Evolutionary conservation across 805 yeast genomes (phyloP), one percentile per base, ranked within the genome.

Genomic region (Diddensiella caesifluorescens): DNA sequence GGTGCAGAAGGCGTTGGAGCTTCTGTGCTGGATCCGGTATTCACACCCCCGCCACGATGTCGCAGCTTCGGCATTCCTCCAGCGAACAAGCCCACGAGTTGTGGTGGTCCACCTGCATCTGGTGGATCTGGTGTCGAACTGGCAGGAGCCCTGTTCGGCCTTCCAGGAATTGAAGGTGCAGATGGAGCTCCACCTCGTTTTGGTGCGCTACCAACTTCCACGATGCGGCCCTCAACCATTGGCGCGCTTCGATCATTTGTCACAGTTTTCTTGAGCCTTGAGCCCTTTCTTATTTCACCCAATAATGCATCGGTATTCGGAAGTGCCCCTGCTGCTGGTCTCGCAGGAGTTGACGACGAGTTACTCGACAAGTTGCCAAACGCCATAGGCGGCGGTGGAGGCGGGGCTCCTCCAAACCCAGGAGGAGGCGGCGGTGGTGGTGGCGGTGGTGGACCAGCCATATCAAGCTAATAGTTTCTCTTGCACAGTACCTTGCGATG

Each of bases 241-340:
- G 89, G 86, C 0, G 73, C 75, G 44, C 83, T 75, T 64, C 95
- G 64, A 68, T 76, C 80, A 63, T 74, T 65, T 48, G 97, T 74
- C 48, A 56, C 61, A 1, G 85, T 77, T 48, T 81, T 79, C 55
- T 78, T 80, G 42, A 82, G 67, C 35, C 53, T 61, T 39, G 57
- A 64, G 18, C 89, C 90, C 48, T 83, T 83, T 54, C 87, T 75
- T 50, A 90, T 90, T 59, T 85, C 95, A 22, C 92, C 86, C 20
- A 90, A 68, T 39, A 90, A 55, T 4, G 72, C 73, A 37, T 57
- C 60, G 27, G 59, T 49, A 51, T 59, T 63, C 40, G 37, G 67
- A 51, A 31, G 63, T 54, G 45, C 59, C 43, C 49, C 47, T 9
- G 54, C 38, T 7, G 56, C 47, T 23, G 69, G 53, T 39, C 61